These are phyloP conservation scores for Neurospora sp. DNA, from an alignment of 495 filamentous ascomycete genomes.

Conservation along the genomic window DNA sequence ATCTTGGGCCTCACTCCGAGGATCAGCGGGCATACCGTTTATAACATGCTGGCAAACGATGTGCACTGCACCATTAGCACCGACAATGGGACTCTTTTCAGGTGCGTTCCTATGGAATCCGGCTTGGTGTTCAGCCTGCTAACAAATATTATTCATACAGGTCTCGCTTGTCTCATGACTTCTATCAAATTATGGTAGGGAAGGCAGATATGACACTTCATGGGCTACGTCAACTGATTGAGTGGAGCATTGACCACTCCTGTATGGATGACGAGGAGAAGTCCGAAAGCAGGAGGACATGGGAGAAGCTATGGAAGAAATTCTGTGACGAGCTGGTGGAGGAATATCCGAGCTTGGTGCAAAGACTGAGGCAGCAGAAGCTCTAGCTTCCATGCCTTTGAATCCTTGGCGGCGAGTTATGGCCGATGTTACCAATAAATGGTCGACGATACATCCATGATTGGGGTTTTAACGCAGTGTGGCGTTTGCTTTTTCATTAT, in stretches of 20 bases:
- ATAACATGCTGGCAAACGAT: slow-evolving; percentile 38
- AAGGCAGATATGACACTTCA: slow-evolving; percentile 40
- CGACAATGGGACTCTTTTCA: slow-evolving; percentile 46
- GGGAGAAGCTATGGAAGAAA: slow-evolving; percentile 34
- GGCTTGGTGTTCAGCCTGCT: neutral
- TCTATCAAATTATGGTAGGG: slow-evolving; percentile 46
- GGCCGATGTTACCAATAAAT: neutral
- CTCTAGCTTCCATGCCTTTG: neutral
- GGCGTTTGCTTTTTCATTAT: neutral
- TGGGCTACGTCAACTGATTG: slow-evolving; percentile 42
- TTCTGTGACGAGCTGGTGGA: slow-evolving; percentile 31
- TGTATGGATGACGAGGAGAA: slow-evolving; percentile 31
- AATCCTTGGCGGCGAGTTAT: neutral
- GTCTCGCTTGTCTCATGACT: slow-evolving; percentile 46
- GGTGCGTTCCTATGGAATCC: slow-evolving; percentile 20
- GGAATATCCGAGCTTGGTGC: slow-evolving; percentile 2
- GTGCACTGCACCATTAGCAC: slow-evolving; percentile 44
- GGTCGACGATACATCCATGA: neutral
- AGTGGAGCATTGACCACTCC: slow-evolving; percentile 45
- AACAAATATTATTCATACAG: slow-evolving; percentile 12
- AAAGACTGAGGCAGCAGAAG: neutral
- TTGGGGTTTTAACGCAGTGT: neutral
- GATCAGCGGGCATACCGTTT: slow-evolving; percentile 39
- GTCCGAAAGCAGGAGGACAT: slow-evolving; percentile 22
- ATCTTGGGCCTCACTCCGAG: slow-evolving; percentile 44